Evolutionary conservation across 768 basidiomycete genomes (phyloP), one percentile per base, ranked within the genome.

Genomic region (Pleurotus salmoneostramineus): DNA sequence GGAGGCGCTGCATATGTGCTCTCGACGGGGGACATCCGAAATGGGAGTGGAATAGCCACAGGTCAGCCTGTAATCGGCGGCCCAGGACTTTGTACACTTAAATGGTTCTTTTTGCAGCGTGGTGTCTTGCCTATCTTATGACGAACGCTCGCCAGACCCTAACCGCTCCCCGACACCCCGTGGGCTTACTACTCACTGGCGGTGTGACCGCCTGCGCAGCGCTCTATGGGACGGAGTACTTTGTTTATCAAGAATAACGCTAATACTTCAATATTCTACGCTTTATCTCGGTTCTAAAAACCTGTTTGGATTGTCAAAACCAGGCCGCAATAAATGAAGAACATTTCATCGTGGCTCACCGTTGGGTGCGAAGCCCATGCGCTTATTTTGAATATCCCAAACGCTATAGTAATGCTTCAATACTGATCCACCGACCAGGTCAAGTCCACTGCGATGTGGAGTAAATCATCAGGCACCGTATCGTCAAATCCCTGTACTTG

Each of bases 331-430:
- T 42, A 45, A 7, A 45, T 11, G 6, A 11, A 45, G 15, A 6
- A 3, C 12, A 37, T n/a, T 1, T 40, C 10, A n/a, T 10, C 37
- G 37, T 36, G 32, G 27, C 52, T 21, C 17, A 60, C 58, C 58
- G 45, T 56, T 60, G 21, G 78, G 70, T 36, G 82, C 81, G 60
- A 85, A 84, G 2, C 83, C 83, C 65, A 84, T 67, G 31, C 78
- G 68, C 61, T 75, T 72, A 27, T 68, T 69, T 40, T 74, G 78
- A 33, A 84, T 71, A 65, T 84, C 82, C 81, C 81, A 83, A 7
- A 83, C 77, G 57, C 76, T 81, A 63, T 83, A 84, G 61, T 81
- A 84, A 63, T 84, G 83, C 71, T 85, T 83, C 60, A 84, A 66
- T 57, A 83, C 59, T 62, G 80, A 82, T 27, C 77, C 83, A 8